A percentile compares a stretch with the other conserved stretches of the same genome.
These are phyloP conservation scores for Alnus glutinosa DNA, from an alignment of 306 rosid species.

Conservation along the genomic window DNA sequence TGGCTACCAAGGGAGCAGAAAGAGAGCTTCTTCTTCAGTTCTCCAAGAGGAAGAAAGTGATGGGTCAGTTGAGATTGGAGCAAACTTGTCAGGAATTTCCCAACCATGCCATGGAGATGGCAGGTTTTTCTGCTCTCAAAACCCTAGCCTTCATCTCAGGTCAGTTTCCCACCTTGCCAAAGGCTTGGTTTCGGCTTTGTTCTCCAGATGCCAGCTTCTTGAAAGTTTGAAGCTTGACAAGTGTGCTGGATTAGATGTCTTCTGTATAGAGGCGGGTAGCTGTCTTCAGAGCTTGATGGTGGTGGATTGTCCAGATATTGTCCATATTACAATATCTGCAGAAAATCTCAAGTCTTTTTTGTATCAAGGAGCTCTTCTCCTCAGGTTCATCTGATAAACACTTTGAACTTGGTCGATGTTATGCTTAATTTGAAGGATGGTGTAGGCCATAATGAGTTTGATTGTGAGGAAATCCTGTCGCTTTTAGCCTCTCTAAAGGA, in stretches of 20 bases:
- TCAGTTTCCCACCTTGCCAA: not conserved
- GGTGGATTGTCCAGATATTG: not conserved
- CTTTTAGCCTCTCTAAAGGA: not conserved
- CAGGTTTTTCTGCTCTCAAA: not conserved
- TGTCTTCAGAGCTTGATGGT: not conserved
- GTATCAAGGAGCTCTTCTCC: not conserved
- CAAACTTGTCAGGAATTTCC: no score
- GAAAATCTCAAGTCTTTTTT: not conserved
- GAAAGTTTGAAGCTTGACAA: not conserved
- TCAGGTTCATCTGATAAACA: not conserved
- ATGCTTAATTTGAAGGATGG: not conserved
- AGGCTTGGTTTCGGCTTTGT: not conserved
- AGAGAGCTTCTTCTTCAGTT: not conserved
- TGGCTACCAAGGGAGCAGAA: not conserved
- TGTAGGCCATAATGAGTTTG: not conserved
- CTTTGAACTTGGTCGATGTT: not conserved
- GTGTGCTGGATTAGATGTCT: not conserved
- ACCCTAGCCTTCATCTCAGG: not conserved
- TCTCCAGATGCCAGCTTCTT: not conserved
- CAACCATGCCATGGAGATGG: no score
- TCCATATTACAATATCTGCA: not conserved
- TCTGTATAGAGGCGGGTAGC: not conserved
- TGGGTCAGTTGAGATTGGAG: no score
- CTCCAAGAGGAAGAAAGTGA: not conserved
- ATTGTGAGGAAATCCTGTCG: not conserved